phyloP scores from a whole-genome alignment of 352 stramenopile species.

The Phytopythium sindhum region DNA sequence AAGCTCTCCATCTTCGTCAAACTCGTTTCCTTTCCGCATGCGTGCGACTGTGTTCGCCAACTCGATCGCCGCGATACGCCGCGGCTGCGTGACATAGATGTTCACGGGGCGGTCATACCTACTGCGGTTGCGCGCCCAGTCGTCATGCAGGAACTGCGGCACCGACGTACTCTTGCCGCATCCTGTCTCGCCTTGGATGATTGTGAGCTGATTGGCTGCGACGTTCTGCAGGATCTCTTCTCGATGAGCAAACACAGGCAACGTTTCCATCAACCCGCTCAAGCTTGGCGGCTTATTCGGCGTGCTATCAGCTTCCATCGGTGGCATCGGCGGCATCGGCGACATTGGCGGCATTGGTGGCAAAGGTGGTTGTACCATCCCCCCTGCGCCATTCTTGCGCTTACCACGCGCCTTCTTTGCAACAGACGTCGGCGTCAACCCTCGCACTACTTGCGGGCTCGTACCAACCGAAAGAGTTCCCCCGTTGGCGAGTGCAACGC shows the following conservation, averaged over 20 bases:
- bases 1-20: constrained; percentile 55
- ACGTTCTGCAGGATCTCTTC: constrained; percentile 88
- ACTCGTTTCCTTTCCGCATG: constrained; percentile 85
- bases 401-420: constrained; percentile 19
- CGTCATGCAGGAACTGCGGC: constrained; percentile 91
- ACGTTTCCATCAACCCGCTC: constrained; percentile 57
- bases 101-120: constrained; percentile 68
- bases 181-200: constrained; percentile 93
- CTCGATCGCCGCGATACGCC: constrained; percentile 91
- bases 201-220: constrained; percentile 79
- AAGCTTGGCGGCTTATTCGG: constrained; percentile 24
- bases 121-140: constrained; percentile 28
- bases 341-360: not conserved
- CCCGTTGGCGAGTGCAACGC: not conserved
- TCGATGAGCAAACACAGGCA: constrained; percentile 87
- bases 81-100: constrained; percentile 95
- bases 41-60: constrained; percentile 89
- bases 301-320: constrained; percentile 5
- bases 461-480: not conserved
- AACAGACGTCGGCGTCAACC: constrained; percentile 38
- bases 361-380: not conserved
- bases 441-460: constrained; percentile 17
- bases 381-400: not conserved
- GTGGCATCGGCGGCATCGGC: not conserved
- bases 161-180: constrained; percentile 97